phyloP scores from a whole-genome alignment of 2,329 filamentous ascomycete species.

The Neofusicoccum sp. region DNA sequence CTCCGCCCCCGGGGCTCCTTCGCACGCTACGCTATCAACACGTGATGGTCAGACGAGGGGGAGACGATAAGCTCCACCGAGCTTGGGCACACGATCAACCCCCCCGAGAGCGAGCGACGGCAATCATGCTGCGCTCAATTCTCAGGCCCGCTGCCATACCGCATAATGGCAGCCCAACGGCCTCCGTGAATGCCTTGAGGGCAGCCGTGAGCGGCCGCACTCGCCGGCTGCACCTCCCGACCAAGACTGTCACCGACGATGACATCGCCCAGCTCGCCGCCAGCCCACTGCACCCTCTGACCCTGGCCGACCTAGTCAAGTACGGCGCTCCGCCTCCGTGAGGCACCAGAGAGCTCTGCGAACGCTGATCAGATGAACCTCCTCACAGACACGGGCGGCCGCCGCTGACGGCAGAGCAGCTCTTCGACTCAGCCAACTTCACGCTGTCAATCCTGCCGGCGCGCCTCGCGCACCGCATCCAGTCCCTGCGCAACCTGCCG shows the following conservation, averaged over 20 bases:
- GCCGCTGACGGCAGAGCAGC: slow-evolving; percentile 75
- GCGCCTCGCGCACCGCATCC: slow-evolving; percentile 89
- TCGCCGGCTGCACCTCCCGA: slow-evolving; percentile 33
- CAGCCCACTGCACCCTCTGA: slow-evolving; percentile 77
- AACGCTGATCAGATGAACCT: slow-evolving; percentile 8
- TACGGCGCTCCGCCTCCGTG: slow-evolving; percentile 44
- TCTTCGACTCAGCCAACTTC: slow-evolving; percentile 92
- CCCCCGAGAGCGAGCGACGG: slow-evolving; percentile 13
- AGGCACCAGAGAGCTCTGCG: neutral
- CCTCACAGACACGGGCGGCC: slow-evolving; percentile 73
- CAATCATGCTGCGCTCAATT: slow-evolving; percentile 17
- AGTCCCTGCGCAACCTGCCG: slow-evolving; percentile 88
- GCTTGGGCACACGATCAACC: slow-evolving; percentile 9
- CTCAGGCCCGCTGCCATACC: slow-evolving; percentile 5
- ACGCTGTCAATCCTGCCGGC: slow-evolving; percentile 90
- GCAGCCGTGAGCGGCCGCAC: neutral
- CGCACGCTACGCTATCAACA: neutral
- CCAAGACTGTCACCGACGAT: slow-evolving; percentile 60
- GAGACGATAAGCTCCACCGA: neutral
- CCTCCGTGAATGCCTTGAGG: neutral
- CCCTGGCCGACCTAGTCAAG: slow-evolving; percentile 86
- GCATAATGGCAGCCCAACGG: neutral
- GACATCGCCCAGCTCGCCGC: slow-evolving; percentile 79
- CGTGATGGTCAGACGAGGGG: neutral
- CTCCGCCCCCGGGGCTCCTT: neutral